Evolutionary conservation across 306 rosid species (phyloP).

Genomic region (Citrullus mucosospermus): DNA sequence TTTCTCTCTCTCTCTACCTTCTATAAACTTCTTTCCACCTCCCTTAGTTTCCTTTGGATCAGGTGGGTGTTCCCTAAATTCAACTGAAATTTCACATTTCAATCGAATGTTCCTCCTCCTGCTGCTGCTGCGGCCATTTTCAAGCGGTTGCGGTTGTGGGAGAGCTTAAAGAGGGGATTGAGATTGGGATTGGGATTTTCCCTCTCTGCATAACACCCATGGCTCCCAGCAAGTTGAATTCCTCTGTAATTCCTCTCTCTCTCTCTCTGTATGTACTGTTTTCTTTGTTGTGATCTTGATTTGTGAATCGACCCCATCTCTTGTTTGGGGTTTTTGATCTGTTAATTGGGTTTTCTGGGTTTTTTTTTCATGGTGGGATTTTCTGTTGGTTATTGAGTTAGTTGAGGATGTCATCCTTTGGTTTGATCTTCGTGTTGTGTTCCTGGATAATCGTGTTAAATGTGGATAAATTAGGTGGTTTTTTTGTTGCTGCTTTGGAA

Average conservation of each 20-base stretch:
- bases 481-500: neutral
- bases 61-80: neutral
- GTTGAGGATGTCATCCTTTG: neutral
- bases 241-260: conserved; percentile 39
- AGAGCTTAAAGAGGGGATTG: neutral
- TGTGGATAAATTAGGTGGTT: neutral
- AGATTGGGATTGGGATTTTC: neutral
- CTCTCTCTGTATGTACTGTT: conserved; percentile 1
- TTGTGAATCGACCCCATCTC: neutral
- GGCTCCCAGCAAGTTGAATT: conserved; percentile 73
- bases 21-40: neutral
- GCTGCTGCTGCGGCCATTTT: neutral
- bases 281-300: conserved; percentile 9
- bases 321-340: neutral
- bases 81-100: neutral
- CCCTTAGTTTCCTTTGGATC: neutral
- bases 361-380: neutral
- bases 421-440: neutral
- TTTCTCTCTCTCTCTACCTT: neutral
- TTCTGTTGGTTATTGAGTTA: neutral
- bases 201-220: conserved; percentile 16
- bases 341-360: neutral
- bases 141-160: neutral
- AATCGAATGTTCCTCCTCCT: neutral
- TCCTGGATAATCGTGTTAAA: neutral